Evolutionary conservation across 2,329 filamentous ascomycete species (phyloP), one percentile per base, ranked within the genome.

Genomic region (Xylaria sp.): DNA sequence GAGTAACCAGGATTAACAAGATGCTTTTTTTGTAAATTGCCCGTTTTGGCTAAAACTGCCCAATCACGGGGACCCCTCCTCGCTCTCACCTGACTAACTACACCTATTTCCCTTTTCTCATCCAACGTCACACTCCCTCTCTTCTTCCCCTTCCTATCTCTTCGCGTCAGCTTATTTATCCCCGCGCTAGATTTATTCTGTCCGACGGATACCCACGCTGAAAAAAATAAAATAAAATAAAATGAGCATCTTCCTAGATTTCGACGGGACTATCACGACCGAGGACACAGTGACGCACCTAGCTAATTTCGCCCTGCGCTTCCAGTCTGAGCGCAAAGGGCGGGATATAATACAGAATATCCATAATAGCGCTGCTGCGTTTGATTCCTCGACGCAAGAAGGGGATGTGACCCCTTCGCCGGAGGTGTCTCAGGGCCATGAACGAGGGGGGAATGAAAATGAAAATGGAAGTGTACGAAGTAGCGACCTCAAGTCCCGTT

Each of bases 181-280:
- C 32, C 29, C 40, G 9, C 53, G 29, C 18, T 59, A 29, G n/a
- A n/a, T n/a, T n/a, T n/a, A n/a, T n/a, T n/a, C n/a, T n/a, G n/a
- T n/a, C n/a, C n/a, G n/a, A n/a, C n/a, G n/a, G n/a, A n/a, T n/a
- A n/a, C n/a, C n/a, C n/a, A n/a, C n/a, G n/a, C n/a, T n/a, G n/a
- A n/a, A n/a, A n/a, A n/a, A n/a, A n/a, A n/a, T n/a, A n/a, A n/a
- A n/a, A n/a, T n/a, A n/a, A n/a, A n/a, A n/a, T n/a, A n/a, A 68
- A 68, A 73, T 73, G 71, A 72, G 63, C 69, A 79, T 89, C 48
- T 76, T 89, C 42, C 81, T 89, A 23, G 87, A 89, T 74, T 89
- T 89, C 75, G 87, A 89, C 77, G 85, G 86, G 68, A 89, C 87
- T 18, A 87, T 89, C 71, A 88, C 87, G 21, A 78, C 80, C 13